Percentiles rank a stretch among this genome's conserved stretches.
These are phyloP conservation scores for Schwanniomyces polymorphus DNA, from an alignment of 805 yeast species.

Conservation along the genomic window DNA sequence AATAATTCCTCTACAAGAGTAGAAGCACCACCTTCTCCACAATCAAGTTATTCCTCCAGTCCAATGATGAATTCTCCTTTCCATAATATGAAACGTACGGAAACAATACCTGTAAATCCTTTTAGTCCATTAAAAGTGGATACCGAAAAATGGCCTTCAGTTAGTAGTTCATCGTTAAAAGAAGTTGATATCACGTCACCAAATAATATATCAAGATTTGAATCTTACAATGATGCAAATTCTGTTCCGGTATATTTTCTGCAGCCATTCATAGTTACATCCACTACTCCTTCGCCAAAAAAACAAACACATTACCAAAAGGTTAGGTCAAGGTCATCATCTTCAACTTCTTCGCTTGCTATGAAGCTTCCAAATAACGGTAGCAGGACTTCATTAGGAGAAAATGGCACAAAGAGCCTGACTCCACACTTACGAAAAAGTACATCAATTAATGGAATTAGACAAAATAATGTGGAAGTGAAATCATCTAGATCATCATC, in stretches of 20 bases:
- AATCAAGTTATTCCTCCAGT: conserved; percentile 11
- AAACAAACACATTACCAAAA: background rate
- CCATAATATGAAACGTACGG: conserved; percentile 1
- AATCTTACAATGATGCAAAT: background rate
- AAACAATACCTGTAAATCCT: conserved; percentile 1
- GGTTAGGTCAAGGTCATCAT: conserved; percentile 10
- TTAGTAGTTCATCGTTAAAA: background rate
- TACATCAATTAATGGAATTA: conserved; percentile 11
- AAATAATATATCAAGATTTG: background rate
- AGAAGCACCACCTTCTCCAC: conserved; percentile 16
- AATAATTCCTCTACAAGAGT: conserved; percentile 5
- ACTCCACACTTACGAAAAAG: conserved; percentile 16
- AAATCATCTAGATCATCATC: conserved; percentile 5
- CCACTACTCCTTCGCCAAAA: background rate
- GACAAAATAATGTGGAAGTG: conserved; percentile 3
- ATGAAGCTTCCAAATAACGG: conserved; percentile 25
- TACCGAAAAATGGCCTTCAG: background rate
- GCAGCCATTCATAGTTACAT: background rate
- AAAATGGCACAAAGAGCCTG: background rate
- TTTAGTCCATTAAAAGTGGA: background rate
- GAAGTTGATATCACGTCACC: background rate
- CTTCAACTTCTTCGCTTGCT: conserved; percentile 23
- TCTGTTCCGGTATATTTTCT: background rate
- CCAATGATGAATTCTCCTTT: conserved; percentile 7
- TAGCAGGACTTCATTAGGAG: conserved; percentile 15